These are phyloP conservation scores for Phalaenopsis aphrodite DNA, from an alignment of 106 monocot species.

Conservation along the genomic window DNA sequence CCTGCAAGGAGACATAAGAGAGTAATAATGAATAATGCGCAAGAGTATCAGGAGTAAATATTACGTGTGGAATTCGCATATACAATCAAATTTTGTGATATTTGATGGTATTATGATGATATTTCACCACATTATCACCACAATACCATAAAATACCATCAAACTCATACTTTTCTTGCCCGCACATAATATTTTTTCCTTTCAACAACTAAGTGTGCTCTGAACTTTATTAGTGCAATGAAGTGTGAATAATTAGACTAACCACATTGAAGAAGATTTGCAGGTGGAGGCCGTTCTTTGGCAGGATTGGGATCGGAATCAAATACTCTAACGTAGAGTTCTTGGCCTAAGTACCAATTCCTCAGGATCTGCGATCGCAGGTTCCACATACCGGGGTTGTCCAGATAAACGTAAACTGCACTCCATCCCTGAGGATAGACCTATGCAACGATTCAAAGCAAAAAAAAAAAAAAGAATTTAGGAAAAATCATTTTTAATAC, in stretches of 20 bases:
- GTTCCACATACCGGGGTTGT: constrained; percentile 52
- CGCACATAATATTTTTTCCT: no score
- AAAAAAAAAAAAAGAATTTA: no score
- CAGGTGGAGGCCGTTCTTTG: constrained; percentile 37
- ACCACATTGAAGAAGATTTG: constrained; percentile 38
- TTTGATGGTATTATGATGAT: no score
- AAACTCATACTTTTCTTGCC: no score
- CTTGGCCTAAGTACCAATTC: constrained; percentile 43
- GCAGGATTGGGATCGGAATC: constrained; percentile 28
- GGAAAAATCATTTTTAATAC: no score
- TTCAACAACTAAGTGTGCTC: neutral
- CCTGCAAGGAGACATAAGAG: neutral
- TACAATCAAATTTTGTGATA: no score
- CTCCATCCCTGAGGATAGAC: constrained; percentile 44
- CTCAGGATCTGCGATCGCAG: constrained; percentile 26
- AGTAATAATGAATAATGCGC: neutral
- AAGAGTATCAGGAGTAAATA: neutral
- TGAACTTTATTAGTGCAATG: neutral
- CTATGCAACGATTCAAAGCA: constrained; percentile 1
- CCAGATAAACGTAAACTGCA: constrained; percentile 33
- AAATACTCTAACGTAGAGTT: constrained; percentile 33
- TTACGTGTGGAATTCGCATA: no score
- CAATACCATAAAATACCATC: no score
- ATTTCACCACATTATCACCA: no score
- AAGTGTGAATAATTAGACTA: neutral